These are phyloP conservation scores for Picea mariana DNA, from an alignment of 83 land plant genomes.

Conservation along the genomic window DNA sequence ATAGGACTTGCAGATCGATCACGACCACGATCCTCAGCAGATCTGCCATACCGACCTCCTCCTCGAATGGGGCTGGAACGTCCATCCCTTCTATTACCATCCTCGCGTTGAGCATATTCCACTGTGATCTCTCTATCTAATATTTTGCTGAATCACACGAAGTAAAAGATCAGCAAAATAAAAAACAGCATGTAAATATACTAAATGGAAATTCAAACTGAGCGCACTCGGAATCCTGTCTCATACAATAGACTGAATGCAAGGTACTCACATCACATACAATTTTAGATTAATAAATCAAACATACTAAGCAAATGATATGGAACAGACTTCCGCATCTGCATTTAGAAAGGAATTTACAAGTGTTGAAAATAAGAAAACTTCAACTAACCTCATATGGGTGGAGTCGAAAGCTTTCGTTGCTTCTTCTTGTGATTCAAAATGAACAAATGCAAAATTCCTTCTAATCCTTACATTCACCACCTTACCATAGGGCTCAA, in stretches of 20 bases:
- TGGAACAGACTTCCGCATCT: too few species aligned
- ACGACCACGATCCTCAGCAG: constrained; percentile 41
- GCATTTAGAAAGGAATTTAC: too few species aligned
- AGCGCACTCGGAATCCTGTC: too few species aligned
- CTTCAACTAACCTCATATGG: too few species aligned
- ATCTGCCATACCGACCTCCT: constrained; percentile 28
- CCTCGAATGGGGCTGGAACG: constrained; percentile 37
- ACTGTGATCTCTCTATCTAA: constrained; percentile 92
- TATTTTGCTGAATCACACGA: too few species aligned
- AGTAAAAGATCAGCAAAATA: too few species aligned
- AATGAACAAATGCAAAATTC: constrained; percentile 84
- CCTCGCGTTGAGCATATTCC: constrained; percentile 95
- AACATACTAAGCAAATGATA: too few species aligned
- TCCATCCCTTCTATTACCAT: constrained; percentile 74
- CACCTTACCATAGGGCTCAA: constrained; percentile 83
- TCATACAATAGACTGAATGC: constrained; percentile 31
- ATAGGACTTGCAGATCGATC: constrained; percentile 48
- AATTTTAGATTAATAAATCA: too few species aligned
- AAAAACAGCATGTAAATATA: too few species aligned
- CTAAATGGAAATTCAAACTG: too few species aligned
- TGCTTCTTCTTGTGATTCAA: constrained; percentile 81
- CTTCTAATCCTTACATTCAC: constrained; percentile 70
- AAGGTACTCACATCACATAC: constrained; percentile 51
- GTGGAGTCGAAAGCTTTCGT: too few species aligned
- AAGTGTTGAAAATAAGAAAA: too few species aligned